These are phyloP conservation scores for Pelagophyceae sp. DNA, from an alignment of 352 stramenopile genomes.

Conservation along the genomic window DNA sequence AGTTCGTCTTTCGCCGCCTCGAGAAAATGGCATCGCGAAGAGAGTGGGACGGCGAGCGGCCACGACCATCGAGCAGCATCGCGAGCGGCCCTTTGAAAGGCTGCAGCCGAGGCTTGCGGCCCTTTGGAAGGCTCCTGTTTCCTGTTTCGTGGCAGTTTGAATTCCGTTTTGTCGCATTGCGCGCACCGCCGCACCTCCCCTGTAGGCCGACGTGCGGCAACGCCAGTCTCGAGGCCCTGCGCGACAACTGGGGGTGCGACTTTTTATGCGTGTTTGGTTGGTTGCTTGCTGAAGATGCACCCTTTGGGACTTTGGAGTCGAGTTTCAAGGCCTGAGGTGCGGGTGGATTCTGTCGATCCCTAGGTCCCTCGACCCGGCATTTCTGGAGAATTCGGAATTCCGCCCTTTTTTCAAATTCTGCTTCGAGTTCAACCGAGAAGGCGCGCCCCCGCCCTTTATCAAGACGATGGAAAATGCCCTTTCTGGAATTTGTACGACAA, in stretches of 20 bases:
- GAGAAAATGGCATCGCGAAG: not conserved
- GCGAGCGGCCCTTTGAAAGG: not conserved
- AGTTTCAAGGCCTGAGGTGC: too few species aligned
- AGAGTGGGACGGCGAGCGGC: not conserved
- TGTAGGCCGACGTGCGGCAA: not conserved
- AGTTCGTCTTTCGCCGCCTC: not conserved
- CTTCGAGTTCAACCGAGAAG: conserved; percentile 21
- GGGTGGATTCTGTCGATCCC: not conserved
- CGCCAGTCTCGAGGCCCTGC: not conserved
- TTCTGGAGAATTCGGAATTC: conserved; percentile 13
- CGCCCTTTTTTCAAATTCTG: conserved; percentile 11
- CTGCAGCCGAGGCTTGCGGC: not conserved
- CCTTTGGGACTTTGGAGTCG: too few species aligned
- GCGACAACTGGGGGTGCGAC: not conserved
- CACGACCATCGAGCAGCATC: not conserved
- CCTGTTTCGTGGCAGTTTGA: too few species aligned
- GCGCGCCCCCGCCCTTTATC: too few species aligned
- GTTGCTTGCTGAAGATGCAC: not conserved
- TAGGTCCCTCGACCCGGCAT: not conserved
- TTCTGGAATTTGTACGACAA: too few species aligned
- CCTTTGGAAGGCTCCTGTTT: too few species aligned
- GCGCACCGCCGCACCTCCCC: not conserved
- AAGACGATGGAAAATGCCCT: too few species aligned
- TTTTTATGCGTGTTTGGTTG: not conserved
- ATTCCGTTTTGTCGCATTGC: too few species aligned